These are phyloP conservation scores for Lasiosphaeria miniovina DNA, from an alignment of 495 filamentous ascomycete genomes.

Conservation along the genomic window DNA sequence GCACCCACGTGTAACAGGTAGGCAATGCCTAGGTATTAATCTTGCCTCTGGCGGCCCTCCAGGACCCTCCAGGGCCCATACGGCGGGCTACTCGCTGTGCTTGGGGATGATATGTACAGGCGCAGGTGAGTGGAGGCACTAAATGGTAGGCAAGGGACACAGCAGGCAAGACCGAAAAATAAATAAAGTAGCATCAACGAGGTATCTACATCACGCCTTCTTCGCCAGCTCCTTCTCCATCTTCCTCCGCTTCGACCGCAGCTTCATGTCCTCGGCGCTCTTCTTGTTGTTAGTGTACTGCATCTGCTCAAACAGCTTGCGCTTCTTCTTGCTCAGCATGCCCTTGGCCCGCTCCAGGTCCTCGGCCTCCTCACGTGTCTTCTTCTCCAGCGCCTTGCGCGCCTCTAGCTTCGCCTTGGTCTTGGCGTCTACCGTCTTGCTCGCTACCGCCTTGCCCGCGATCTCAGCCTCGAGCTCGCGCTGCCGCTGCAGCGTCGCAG, in stretches of 20 bases:
- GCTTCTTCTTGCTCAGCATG: constrained; percentile 90
- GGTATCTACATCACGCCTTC: constrained; percentile 20
- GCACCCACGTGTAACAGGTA: too few species aligned
- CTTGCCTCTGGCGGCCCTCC: too few species aligned
- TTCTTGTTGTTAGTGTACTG: constrained; percentile 81
- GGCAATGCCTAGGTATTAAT: too few species aligned
- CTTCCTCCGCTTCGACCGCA: constrained; percentile 84
- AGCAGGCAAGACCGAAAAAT: constrained; percentile 25
- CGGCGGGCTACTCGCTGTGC: too few species aligned
- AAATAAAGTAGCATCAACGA: not conserved
- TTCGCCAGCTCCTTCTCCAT: constrained; percentile 65
- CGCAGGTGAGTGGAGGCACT: too few species aligned
- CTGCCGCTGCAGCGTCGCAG: constrained; percentile 59
- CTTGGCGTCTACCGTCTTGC: constrained; percentile 45
- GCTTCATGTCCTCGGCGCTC: constrained; percentile 67
- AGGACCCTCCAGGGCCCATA: too few species aligned
- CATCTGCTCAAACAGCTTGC: constrained; percentile 90
- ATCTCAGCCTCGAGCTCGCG: constrained; percentile 91
- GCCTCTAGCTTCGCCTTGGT: constrained; percentile 59
- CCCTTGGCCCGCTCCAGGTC: constrained; percentile 84
- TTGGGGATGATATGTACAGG: too few species aligned
- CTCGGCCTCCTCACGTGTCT: constrained; percentile 71
- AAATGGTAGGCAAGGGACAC: constrained; percentile 1
- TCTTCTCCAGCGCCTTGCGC: constrained; percentile 66
- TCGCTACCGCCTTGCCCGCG: constrained; percentile 46